A percentile compares a stretch with the other conserved stretches of the same genome.
phyloP scores from a whole-genome alignment of 1,284 basidiomycete species.

The Leccinum angustisporum region DNA sequence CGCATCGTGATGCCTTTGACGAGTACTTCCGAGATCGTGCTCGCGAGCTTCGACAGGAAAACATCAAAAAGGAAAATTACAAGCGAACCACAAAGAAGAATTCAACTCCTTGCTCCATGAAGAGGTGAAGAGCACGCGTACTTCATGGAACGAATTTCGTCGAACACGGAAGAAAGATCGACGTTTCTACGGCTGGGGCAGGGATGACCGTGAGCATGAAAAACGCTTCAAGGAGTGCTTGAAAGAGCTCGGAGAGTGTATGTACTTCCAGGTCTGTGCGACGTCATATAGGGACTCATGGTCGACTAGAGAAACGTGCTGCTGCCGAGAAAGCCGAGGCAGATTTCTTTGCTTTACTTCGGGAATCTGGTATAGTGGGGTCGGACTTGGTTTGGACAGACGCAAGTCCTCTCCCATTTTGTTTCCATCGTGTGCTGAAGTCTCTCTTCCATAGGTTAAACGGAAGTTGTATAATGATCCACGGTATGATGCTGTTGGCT shows the following conservation, averaged over 20 bases:
- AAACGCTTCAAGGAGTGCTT: conserved; percentile 85
- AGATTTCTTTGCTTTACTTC: conserved; percentile 80
- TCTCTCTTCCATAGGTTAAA: conserved; percentile 52
- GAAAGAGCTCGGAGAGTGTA: conserved; percentile 87
- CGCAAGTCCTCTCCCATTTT: conserved; percentile 38
- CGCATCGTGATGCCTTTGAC: conserved; percentile 88
- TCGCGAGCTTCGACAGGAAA: conserved; percentile 74
- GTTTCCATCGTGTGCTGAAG: conserved; percentile 7
- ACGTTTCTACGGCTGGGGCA: conserved; percentile 86
- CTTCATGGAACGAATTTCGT: conserved; percentile 87
- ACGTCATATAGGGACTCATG: conserved; percentile 10
- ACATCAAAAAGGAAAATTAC: conserved; percentile 65
- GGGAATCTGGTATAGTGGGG: conserved; percentile 55
- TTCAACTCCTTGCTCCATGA: conserved; percentile 76
- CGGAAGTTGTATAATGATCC: conserved; percentile 66
- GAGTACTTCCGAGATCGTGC: conserved; percentile 93
- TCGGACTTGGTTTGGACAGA: conserved; percentile 71
- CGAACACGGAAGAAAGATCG: conserved; percentile 89
- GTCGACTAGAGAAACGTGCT: conserved; percentile 67
- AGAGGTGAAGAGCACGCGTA: conserved; percentile 90
- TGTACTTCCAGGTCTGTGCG: conserved; percentile 33
- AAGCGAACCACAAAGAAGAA: conserved; percentile 66
- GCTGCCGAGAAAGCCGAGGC: conserved; percentile 84
- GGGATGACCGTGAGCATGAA: conserved; percentile 90
- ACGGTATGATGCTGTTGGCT: conserved; percentile 90